Conservation (phyloP, 2,329 filamentous ascomycete genomes). For the Xylaria digitata region DNA sequence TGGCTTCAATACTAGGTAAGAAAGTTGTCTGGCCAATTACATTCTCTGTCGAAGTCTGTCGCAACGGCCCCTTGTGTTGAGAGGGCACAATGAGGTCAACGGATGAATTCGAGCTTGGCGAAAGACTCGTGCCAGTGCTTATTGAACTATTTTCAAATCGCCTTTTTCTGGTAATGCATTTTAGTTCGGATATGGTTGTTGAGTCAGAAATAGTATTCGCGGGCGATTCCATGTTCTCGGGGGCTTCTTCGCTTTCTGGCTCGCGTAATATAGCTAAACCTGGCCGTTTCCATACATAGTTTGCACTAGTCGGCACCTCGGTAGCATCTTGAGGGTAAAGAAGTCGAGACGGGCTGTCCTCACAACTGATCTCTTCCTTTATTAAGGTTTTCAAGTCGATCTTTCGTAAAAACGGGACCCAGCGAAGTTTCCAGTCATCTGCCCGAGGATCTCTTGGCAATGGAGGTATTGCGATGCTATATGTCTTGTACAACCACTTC, state of each 20-base stretch:
- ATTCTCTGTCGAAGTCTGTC: not conserved
- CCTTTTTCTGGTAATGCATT: constrained; percentile 45
- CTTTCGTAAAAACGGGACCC: constrained; percentile 45
- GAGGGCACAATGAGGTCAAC: constrained; percentile 32
- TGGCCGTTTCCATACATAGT: constrained; percentile 48
- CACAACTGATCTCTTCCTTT: constrained; percentile 42
- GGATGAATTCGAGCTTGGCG: constrained; percentile 27
- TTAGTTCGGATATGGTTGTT: constrained; percentile 31
- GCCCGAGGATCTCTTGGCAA: constrained; percentile 36
- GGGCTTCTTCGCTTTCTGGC: constrained; percentile 44
- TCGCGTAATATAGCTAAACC: constrained; percentile 47
- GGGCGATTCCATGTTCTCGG: constrained; percentile 28
- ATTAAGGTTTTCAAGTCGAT: constrained; percentile 34
- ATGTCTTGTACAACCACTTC: constrained; percentile 31
- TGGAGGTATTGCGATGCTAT: constrained; percentile 23
- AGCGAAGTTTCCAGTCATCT: constrained; percentile 42
- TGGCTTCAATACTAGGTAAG: constrained; percentile 42
- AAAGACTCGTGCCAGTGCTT: constrained; percentile 1
- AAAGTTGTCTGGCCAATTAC: constrained; percentile 16
- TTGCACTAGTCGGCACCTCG: constrained; percentile 42
- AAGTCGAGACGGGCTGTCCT: constrained; percentile 10
- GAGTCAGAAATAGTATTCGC: constrained; percentile 27
- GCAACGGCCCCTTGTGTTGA: constrained; percentile 1
- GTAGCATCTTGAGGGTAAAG: constrained; percentile 22
- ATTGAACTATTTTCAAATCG: constrained; percentile 32